Evolutionary conservation across 2,329 filamentous ascomycete genomes (phyloP).

Genomic region (Penicillium brasilianum): DNA sequence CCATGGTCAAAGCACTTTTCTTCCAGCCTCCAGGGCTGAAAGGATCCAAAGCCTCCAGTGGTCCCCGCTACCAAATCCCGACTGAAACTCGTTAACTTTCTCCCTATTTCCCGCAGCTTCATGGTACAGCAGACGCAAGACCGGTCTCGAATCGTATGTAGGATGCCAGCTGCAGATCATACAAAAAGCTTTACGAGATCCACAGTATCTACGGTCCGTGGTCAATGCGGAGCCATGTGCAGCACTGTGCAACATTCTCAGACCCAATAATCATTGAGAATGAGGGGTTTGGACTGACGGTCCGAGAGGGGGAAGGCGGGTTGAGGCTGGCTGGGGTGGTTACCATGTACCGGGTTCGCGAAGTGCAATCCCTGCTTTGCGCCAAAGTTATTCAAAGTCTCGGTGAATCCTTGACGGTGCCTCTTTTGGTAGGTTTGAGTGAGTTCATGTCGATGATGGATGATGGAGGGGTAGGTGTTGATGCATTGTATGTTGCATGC

Average conservation of each 20-base stretch:
- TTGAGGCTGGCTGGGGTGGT: neutral
- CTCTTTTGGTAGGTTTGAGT: neutral
- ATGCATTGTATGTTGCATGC: neutral
- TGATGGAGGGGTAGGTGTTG: neutral
- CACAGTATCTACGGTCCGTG: neutral
- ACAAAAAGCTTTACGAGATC: neutral
- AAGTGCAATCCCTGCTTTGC: neutral
- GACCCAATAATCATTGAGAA: neutral
- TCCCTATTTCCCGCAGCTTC: neutral
- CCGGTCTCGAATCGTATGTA: neutral
- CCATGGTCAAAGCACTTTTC: neutral
- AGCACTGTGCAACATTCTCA: constrained; percentile 1
- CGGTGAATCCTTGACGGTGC: neutral
- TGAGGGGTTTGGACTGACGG: neutral
- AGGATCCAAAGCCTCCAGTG: neutral
- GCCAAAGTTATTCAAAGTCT: no score
- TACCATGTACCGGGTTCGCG: neutral
- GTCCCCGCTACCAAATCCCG: neutral
- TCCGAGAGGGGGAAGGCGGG: neutral
- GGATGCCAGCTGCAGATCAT: neutral
- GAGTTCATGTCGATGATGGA: neutral
- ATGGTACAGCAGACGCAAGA: neutral
- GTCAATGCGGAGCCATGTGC: neutral
- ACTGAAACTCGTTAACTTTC: neutral
- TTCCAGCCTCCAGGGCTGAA: constrained; percentile 1